Base-by-base conservation (phyloP, 805 yeast species). In the Yueomyces sp. region DNA sequence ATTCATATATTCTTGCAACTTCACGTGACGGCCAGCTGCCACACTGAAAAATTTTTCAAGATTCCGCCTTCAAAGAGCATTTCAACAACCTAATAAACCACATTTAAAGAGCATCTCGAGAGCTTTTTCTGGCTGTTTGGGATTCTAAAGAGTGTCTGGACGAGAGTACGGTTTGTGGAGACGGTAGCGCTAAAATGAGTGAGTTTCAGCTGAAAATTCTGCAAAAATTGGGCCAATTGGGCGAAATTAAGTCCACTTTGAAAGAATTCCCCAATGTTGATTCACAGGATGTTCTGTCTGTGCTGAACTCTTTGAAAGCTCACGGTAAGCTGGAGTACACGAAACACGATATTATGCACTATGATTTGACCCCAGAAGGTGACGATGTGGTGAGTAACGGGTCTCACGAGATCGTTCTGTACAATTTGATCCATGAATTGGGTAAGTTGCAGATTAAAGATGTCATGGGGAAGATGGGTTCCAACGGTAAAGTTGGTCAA, bases 401-500 rank as follows among this genome's bases (percentile, higher is more conserved):
- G 5, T 85, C 96, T 32, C 96, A 92, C 57, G 98, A 92, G 67
- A 76, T 74, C 56, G 76, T 94, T 52, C 71, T 92, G 40, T 73
- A 85, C 49, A 85, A 80, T 59, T 86, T 92, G 39, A 69, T 83
- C 44, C 73, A 77, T 53, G 69, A 81, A 40, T 64, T 88, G 42
- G 94, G 83, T 45, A 87, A 90, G 36, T 72, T 92, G 55, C 85
- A 83, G 58, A 79, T 92, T 53, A 62, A 60, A 45, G 96, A 90
- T 43, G 85, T 83, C 43, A 66, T 67, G 42, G 60, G 78, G 44
- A 74, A 81, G 51, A 69, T 90, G 66, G 96, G 96, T 45, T 68
- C 77, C 42, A 77, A 77, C 47, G 97, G 96, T 49, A 80, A 81
- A 54, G 73, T 90, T 50, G 99, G 98, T 49, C 98, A 92, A 68